These are phyloP conservation scores for Allantophomopsis lycopodina DNA, from an alignment of 2,329 filamentous ascomycete species.

Conservation along the genomic window DNA sequence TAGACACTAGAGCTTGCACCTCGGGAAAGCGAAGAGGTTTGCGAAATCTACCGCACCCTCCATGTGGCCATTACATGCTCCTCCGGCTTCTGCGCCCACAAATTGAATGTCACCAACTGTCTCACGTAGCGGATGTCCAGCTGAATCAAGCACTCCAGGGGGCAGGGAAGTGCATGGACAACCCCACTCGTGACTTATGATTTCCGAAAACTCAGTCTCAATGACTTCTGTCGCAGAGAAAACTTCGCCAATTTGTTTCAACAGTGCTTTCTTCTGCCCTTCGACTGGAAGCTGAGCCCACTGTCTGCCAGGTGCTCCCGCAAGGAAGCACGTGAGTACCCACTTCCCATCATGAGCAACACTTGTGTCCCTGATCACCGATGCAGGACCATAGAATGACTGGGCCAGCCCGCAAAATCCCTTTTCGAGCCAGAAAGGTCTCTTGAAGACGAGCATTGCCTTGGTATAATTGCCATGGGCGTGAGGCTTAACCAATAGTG, in stretches of 20 bases:
- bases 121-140: no score
- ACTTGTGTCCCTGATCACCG: no score
- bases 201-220: neutral
- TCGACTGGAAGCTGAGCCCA: slow-evolving; percentile 9
- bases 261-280: no score
- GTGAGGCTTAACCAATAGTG: neutral
- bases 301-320: neutral
- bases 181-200: neutral
- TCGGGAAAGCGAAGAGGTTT: no score
- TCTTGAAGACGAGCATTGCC: neutral
- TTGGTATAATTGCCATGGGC: slow-evolving; percentile 28
- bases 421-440: slow-evolving; percentile 8
- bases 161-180: no score
- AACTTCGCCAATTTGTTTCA: no score
- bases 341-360: slow-evolving; percentile 10
- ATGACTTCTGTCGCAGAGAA: no score
- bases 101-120: slow-evolving; percentile 30
- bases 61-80: slow-evolving; percentile 42
- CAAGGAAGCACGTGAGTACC: neutral
- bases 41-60: slow-evolving; percentile 34
- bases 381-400: no score
- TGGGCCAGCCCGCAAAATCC: slow-evolving; percentile 21
- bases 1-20: no score
- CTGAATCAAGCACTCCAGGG: no score
- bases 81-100: slow-evolving; percentile 36